phyloP scores from a whole-genome alignment of 2,329 filamentous ascomycete species.

The Mycosphaerella arachidis region DNA sequence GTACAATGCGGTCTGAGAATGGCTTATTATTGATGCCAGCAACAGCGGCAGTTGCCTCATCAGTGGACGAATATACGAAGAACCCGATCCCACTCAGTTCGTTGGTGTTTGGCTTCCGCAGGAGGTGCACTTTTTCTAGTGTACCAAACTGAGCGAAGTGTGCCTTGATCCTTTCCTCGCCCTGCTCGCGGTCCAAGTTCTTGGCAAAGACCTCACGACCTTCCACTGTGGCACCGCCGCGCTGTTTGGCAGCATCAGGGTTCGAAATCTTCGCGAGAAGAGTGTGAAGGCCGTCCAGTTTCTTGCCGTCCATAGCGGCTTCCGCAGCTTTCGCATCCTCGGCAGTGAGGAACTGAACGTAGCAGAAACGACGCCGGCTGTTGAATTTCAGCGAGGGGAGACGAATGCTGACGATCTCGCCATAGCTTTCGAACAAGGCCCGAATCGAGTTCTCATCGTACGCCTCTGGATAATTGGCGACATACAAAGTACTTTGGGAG shows the following conservation, averaged over 20 bases:
- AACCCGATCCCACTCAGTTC: conserved; percentile 75
- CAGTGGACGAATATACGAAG: conserved; percentile 64
- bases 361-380: conserved; percentile 86
- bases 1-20: conserved; percentile 32
- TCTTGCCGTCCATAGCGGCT: conserved; percentile 65
- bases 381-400: conserved; percentile 91
- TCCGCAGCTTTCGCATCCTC: conserved; percentile 64
- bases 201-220: conserved; percentile 81
- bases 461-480: conserved; percentile 81
- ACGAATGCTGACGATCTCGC: conserved; percentile 77
- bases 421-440: conserved; percentile 65
- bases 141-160: conserved; percentile 72
- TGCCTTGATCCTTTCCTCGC: conserved; percentile 60
- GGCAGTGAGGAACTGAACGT: conserved; percentile 76
- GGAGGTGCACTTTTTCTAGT: conserved; percentile 67
- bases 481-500: conserved; percentile 74
- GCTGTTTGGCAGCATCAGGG: conserved; percentile 69
- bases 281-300: conserved; percentile 63
- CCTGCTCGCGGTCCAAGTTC: conserved; percentile 72
- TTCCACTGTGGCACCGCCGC: conserved; percentile 77
- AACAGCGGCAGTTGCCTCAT: conserved; percentile 32
- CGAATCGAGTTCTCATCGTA: conserved; percentile 68
- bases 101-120: conserved; percentile 56
- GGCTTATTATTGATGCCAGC: conserved; percentile 33
- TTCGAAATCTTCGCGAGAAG: conserved; percentile 80